Base-by-base conservation (phyloP, 1,139 yeast genomes). In the Yamadazyma kanchanaburiensis region DNA sequence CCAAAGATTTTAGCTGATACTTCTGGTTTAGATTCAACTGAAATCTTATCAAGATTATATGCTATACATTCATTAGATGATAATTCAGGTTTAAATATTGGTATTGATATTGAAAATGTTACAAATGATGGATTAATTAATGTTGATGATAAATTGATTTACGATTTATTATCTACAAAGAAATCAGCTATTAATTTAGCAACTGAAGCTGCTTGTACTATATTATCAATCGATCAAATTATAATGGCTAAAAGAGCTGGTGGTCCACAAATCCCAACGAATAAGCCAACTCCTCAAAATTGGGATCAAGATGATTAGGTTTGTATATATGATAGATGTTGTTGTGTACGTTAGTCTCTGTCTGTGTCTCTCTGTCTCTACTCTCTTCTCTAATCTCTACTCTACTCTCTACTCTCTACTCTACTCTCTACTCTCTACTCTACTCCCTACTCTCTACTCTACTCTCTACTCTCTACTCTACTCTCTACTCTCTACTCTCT, bases 161-260 rank as follows among this genome's bases (percentile, higher is more conserved):
- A 70, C 51, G 98, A 91, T 57, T 73, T 91, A 41, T 72, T 83
- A 37, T 70, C 86, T 10, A 75, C 91, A 22, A 91, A 91, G 69
- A 75, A 72, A 49, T 82, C 86, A 39, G 98, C 97, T 30, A 83
- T 91, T 46, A 78, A 81, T 46, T 81, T 91, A 43, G 98, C 98
- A 10, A 89, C 96, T 5, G 97, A 91, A 45, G 96, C 97, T 28
- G 94, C 96, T 14, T 76, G 74, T 45, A 91, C 98, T 3, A 86
- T 91, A 32, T 71, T 91, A 42, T 80, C 94, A 15, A 89, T 88
- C 27, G 95, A 86, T 58, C 95, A 84, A 65, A 86, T 86, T 50
- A 85, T 85, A 53, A 87, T 86, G 86, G 95, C 95, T 28, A 86
- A 86, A 73, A 77, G 94, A 52, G 95, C 96, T 2, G 98, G 98